phyloP scores from a whole-genome alignment of 78 protist species.

The Capsaspora owczarzaki region DNA sequence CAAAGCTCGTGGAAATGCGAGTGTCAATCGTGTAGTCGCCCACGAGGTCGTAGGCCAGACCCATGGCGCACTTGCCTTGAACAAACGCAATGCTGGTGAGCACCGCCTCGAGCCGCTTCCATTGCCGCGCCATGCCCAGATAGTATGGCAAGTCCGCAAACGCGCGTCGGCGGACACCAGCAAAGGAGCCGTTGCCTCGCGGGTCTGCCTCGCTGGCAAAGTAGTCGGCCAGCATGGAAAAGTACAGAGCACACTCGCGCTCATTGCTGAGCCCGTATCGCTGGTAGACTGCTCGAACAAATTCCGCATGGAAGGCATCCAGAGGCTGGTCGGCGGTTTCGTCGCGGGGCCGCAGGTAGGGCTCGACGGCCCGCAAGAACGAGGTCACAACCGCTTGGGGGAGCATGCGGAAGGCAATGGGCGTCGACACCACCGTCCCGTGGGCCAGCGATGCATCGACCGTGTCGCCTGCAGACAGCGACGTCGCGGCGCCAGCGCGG shows the following conservation, averaged over 20 bases:
- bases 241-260: neutral
- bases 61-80: conserved; percentile 27
- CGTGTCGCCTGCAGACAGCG: conserved; percentile 38
- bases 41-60: conserved; percentile 40
- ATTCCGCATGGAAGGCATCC: neutral
- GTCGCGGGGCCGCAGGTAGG: neutral
- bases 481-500: conserved; percentile 14
- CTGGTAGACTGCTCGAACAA: neutral
- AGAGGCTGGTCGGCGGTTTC: neutral
- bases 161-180: conserved; percentile 1
- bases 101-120: conserved; percentile 10
- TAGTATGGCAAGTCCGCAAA: conserved; percentile 40
- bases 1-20: neutral
- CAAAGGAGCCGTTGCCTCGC: neutral
- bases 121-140: conserved; percentile 19
- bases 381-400: conserved; percentile 10
- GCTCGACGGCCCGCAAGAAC: neutral
- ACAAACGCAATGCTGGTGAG: conserved; percentile 36
- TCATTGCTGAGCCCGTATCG: neutral
- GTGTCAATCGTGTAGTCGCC: conserved; percentile 20
- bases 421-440: no score
- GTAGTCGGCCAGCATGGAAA: conserved; percentile 21
- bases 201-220: conserved; percentile 38
- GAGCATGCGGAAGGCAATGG: no score
- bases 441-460: no score